A percentile compares a stretch with the other conserved stretches of the same genome.
Conservation (phyloP, 2,329 filamentous ascomycete genomes). For the Pyrenochaeta sp. region DNA sequence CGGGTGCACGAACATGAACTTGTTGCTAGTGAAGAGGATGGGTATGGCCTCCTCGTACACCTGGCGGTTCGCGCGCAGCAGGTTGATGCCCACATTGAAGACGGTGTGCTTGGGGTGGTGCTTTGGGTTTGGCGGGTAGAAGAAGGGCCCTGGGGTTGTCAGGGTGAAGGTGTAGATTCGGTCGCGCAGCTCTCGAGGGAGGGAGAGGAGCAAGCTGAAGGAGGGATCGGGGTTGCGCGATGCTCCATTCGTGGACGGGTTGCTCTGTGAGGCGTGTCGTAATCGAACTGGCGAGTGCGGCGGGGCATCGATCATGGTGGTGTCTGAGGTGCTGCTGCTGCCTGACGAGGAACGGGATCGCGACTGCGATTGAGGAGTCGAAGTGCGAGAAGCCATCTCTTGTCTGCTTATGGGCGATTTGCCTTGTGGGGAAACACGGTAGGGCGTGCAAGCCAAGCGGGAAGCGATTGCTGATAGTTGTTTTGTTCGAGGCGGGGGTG, state of each 20-base stretch:
- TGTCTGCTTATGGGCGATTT: conserved; percentile 3
- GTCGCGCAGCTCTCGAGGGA: conserved; percentile 48
- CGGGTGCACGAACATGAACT: conserved; percentile 49
- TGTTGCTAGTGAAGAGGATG: conserved; percentile 46
- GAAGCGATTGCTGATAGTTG: too few species aligned
- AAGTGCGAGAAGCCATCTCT: conserved; percentile 38
- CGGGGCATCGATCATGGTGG: conserved; percentile 44
- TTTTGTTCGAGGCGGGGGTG: too few species aligned
- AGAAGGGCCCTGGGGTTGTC: conserved; percentile 40
- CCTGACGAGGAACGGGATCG: conserved; percentile 39
- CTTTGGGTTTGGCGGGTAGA: conserved; percentile 40
- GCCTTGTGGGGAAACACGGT: conserved; percentile 12
- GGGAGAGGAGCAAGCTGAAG: conserved; percentile 44
- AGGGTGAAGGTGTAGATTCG: conserved; percentile 44
- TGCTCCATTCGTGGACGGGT: conserved; percentile 14
- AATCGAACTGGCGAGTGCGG: conserved; percentile 32
- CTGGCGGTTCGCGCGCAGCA: conserved; percentile 38
- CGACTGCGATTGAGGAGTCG: conserved; percentile 36
- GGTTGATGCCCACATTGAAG: conserved; percentile 32
- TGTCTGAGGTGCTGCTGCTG: conserved; percentile 40
- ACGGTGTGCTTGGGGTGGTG: conserved; percentile 13
- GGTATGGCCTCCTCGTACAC: conserved; percentile 44
- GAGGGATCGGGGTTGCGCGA: conserved; percentile 22
- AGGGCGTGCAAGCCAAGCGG: conserved; percentile 9
- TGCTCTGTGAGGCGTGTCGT: conserved; percentile 30